Percentiles rank a stretch among this genome's conserved stretches.
Evolutionary conservation across 2,329 filamentous ascomycete species (phyloP).

Genomic region (Lecanoromycetidae sp.): DNA sequence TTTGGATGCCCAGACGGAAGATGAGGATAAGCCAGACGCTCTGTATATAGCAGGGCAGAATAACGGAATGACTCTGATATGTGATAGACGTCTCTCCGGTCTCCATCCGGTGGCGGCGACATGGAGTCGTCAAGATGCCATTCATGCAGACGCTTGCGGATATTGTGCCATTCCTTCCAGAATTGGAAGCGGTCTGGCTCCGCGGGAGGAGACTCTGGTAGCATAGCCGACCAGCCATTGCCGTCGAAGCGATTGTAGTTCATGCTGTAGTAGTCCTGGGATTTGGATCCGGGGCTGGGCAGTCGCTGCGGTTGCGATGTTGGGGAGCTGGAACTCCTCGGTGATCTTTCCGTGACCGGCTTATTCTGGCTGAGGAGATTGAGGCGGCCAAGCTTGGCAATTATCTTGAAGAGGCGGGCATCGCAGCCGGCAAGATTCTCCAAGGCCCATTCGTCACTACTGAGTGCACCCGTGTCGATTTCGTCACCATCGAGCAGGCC

Average conservation of each 20-base stretch:
- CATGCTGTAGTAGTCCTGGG: conserved; percentile 33
- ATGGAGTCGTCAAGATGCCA: conserved; percentile 59
- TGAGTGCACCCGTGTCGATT: conserved; percentile 51
- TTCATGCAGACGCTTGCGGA: conserved; percentile 60
- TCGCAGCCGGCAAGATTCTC: conserved; percentile 87
- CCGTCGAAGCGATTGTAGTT: conserved; percentile 52
- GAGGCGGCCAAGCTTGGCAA: conserved; percentile 69
- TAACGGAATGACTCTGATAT: conserved; percentile 87
- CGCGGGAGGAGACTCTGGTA: conserved; percentile 39
- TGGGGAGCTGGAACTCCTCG: conserved; percentile 10
- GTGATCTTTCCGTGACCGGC: conserved; percentile 23
- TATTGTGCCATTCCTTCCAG: conserved; percentile 76
- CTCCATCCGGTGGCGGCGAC: conserved; percentile 22
- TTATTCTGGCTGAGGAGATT: conserved; percentile 68
- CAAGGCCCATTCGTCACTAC: conserved; percentile 56
- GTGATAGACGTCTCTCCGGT: conserved; percentile 63
- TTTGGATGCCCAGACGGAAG: conserved; percentile 60
- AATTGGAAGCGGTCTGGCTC: conserved; percentile 52
- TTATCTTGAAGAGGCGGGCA: conserved; percentile 70
- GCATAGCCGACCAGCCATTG: conserved; percentile 49
- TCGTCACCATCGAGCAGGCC: conserved; percentile 58
- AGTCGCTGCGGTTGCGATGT: conserved; percentile 8
- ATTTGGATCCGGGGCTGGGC: conserved; percentile 19
- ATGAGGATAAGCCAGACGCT: conserved; percentile 68
- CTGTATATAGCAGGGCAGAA: conserved; percentile 76